Conservation (phyloP, 352 stramenopile genomes). For the Aphanomyces invadans region DNA sequence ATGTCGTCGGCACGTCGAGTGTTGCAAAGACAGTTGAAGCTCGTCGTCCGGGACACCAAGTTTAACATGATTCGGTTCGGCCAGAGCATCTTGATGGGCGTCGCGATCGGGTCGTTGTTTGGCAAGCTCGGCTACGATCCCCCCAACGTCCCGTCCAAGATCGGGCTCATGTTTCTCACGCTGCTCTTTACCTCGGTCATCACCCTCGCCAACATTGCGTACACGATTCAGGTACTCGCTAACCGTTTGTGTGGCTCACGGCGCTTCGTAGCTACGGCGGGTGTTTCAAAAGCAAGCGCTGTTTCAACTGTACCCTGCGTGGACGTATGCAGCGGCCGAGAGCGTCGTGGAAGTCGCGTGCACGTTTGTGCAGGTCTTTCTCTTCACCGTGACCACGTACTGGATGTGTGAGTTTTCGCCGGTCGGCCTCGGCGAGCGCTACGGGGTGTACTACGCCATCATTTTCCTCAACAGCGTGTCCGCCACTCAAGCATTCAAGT, state of each 20-base stretch:
- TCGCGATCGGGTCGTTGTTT: slow-evolving; percentile 38
- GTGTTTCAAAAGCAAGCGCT: slow-evolving; percentile 23
- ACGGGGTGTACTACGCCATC: slow-evolving; percentile 10
- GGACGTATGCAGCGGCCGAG: slow-evolving; percentile 8
- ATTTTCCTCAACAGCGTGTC: slow-evolving; percentile 16
- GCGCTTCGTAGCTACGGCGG: background rate
- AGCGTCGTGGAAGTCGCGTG: background rate
- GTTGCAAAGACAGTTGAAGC: slow-evolving; percentile 32
- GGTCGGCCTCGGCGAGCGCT: background rate
- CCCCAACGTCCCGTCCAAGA: slow-evolving; percentile 24
- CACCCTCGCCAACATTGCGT: slow-evolving; percentile 23
- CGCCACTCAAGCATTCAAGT: slow-evolving; percentile 16
- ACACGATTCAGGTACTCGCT: slow-evolving; percentile 22
- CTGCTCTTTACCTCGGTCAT: slow-evolving; percentile 24
- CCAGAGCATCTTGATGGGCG: slow-evolving; percentile 43
- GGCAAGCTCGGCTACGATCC: slow-evolving; percentile 21
- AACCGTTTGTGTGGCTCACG: too few species aligned
- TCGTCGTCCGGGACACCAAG: slow-evolving; percentile 43
- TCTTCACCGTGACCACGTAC: slow-evolving; percentile 22
- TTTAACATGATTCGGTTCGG: slow-evolving; percentile 45
- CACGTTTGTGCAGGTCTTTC: background rate
- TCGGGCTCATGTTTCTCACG: slow-evolving; percentile 24
- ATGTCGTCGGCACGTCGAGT: background rate
- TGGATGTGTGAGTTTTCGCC: slow-evolving; percentile 22
- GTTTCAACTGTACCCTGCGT: slow-evolving; percentile 15